Percentiles rank a stretch among this genome's conserved stretches.
These are phyloP conservation scores for Guadua angustifolia DNA, from an alignment of 176 grass and related monocot genomes.

Conservation along the genomic window DNA sequence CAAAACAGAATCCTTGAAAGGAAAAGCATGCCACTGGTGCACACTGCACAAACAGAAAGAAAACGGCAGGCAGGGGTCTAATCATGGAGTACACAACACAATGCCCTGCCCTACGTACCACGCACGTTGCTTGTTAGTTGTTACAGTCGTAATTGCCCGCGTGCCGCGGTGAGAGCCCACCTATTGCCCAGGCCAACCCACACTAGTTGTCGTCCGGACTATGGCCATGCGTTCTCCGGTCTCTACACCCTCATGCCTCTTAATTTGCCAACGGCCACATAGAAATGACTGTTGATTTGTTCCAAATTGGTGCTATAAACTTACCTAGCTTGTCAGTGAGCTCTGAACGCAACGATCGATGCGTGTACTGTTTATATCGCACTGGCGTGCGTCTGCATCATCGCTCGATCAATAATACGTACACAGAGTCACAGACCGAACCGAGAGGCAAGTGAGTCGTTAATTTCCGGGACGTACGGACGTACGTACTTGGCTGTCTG, in stretches of 20 bases:
- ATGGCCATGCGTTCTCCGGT: no score
- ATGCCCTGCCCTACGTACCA: no score
- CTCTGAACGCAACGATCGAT: no score
- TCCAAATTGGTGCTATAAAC: background rate
- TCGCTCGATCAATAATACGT: background rate
- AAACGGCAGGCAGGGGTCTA: background rate
- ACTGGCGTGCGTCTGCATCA: background rate
- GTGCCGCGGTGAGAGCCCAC: no score
- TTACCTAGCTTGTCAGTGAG: no score
- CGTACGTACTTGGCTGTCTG: background rate
- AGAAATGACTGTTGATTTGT: background rate
- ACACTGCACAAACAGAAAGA: background rate
- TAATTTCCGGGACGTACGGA: background rate
- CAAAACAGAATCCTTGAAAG: background rate
- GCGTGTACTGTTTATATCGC: background rate
- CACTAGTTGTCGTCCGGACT: no score
- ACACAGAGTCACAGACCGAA: background rate
- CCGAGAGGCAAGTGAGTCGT: background rate
- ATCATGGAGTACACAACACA: background rate
- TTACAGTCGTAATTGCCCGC: no score
- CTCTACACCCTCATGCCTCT: no score
- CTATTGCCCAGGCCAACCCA: no score
- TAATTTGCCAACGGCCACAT: no score
- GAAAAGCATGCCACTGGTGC: background rate
- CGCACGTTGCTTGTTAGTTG: no score